phyloP scores from a whole-genome alignment of 2,329 filamentous ascomycete genomes.

The Monosporascus sp. region DNA sequence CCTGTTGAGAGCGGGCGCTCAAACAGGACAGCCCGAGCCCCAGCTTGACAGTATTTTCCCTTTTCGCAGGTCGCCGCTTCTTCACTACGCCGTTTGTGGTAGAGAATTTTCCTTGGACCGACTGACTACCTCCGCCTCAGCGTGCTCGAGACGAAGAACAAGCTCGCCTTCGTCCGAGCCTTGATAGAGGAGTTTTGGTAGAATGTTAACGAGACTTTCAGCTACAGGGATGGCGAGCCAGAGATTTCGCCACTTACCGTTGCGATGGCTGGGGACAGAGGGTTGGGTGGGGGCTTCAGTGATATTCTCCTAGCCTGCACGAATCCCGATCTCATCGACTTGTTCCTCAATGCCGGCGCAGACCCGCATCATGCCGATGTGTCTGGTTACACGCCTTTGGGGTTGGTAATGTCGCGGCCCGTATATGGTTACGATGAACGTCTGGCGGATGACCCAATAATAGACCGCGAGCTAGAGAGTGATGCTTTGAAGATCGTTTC shows the following conservation, averaged over 20 bases:
- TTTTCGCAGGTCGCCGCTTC: background rate
- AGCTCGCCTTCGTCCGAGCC: background rate
- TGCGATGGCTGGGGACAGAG: background rate
- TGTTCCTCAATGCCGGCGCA: background rate
- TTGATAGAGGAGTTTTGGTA: background rate
- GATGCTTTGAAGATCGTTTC: background rate
- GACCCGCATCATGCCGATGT: background rate
- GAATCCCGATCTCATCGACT: background rate
- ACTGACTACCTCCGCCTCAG: background rate
- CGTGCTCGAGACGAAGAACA: background rate
- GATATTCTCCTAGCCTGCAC: background rate
- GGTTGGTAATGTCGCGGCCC: no score
- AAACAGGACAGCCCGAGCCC: background rate
- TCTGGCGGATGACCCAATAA: background rate
- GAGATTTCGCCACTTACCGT: background rate
- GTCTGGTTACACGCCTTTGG: background rate
- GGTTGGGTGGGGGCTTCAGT: fast-evolving
- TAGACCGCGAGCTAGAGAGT: background rate
- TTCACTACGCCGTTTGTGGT: background rate
- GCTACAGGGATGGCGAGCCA: no score
- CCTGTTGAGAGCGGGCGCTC: background rate
- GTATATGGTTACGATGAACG: background rate
- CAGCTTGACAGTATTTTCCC: background rate
- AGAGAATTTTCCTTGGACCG: background rate
- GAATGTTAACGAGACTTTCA: background rate